A percentile compares a stretch with the other conserved stretches of the same genome.
phyloP scores from a whole-genome alignment of 306 rosid species.

The Cicer yamashitae region DNA sequence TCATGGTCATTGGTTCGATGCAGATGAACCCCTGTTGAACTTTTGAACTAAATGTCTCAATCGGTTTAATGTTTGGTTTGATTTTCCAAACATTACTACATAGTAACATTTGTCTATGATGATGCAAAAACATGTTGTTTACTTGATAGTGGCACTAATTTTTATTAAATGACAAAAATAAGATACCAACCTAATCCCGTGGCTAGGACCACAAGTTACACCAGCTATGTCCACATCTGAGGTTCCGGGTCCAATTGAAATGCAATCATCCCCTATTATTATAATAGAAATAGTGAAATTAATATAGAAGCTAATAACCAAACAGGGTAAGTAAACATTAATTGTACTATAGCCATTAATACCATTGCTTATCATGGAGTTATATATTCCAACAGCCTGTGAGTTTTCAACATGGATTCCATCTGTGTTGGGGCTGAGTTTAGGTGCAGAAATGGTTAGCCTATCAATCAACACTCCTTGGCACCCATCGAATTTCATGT shows the following conservation, averaged over 20 bases:
- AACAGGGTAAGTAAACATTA: too few species aligned
- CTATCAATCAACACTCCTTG: conserved; percentile 76
- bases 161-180: conserved; percentile 3
- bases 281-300: neutral
- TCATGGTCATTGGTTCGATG: too few species aligned
- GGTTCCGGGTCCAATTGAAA: conserved; percentile 91
- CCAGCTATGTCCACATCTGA: conserved; percentile 75
- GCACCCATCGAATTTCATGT: conserved; percentile 90
- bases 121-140: conserved; percentile 4
- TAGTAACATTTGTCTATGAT: too few species aligned
- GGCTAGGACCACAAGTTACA: conserved; percentile 96
- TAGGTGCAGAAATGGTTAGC: conserved; percentile 81
- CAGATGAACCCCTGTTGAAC: too few species aligned
- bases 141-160: neutral
- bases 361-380: conserved; percentile 87
- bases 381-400: conserved; percentile 67
- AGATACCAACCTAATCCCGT: conserved; percentile 95
- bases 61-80: too few species aligned
- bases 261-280: conserved; percentile 90
- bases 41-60: too few species aligned
- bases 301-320: conserved; percentile 12
- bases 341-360: conserved; percentile 12
- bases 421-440: conserved; percentile 96
- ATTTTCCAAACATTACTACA: too few species aligned
- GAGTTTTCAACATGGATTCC: conserved; percentile 88